phyloP scores from a whole-genome alignment of 2,329 filamentous ascomycete genomes.

The Xylaria sp. region DNA sequence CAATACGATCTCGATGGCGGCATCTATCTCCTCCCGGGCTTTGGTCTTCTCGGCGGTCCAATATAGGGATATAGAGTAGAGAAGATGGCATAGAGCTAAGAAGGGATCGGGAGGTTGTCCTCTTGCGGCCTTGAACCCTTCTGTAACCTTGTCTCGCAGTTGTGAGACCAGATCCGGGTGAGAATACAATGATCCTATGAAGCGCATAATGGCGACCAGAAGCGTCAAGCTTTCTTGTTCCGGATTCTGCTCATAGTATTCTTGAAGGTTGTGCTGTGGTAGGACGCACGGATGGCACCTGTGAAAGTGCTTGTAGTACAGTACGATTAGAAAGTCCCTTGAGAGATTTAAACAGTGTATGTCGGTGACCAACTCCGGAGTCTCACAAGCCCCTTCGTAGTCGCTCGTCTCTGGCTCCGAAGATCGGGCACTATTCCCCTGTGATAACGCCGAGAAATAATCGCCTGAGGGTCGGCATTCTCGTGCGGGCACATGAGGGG shows the following conservation, averaged over 20 bases:
- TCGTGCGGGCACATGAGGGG: background rate
- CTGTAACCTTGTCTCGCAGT: constrained; percentile 18
- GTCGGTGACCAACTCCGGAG: constrained; percentile 6
- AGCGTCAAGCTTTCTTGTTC: constrained; percentile 15
- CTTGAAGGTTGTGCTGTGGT: constrained; percentile 18
- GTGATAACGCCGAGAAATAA: background rate
- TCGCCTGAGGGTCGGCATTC: background rate
- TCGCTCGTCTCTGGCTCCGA: constrained; percentile 18
- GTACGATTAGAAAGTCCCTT: constrained; percentile 22
- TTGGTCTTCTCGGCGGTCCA: constrained; percentile 23
- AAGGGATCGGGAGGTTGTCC: constrained; percentile 20
- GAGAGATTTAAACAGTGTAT: constrained; percentile 18
- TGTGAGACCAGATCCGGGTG: constrained; percentile 16
- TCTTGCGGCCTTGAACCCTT: constrained; percentile 17
- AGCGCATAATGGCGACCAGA: constrained; percentile 25
- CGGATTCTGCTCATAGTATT: constrained; percentile 8
- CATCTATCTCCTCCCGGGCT: constrained; percentile 24
- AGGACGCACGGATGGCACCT: constrained; percentile 28
- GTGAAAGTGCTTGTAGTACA: constrained; percentile 31
- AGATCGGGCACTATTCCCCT: background rate
- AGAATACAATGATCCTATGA: constrained; percentile 27
- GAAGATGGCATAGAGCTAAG: constrained; percentile 26
- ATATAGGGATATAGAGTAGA: constrained; percentile 27
- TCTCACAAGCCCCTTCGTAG: background rate
- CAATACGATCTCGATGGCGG: constrained; percentile 25